Conservation (phyloP, 2,329 filamentous ascomycete genomes). For the Incumbomyces delicatus region DNA sequence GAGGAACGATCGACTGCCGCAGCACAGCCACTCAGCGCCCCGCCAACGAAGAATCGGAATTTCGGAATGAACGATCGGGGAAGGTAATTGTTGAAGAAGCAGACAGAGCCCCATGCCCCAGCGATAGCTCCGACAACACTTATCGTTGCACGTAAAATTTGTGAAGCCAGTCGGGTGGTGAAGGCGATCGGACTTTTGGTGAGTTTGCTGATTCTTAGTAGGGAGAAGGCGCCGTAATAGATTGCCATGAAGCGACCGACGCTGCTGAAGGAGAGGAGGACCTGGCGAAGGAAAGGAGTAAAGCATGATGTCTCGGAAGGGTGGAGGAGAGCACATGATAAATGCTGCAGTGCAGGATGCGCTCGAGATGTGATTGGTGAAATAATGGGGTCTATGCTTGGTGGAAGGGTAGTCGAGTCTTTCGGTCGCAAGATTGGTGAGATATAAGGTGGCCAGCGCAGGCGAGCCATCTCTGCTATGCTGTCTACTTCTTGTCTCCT, state of each 20-base stretch:
- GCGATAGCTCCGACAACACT: slow-evolving; percentile 78
- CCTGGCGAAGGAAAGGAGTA: slow-evolving; percentile 78
- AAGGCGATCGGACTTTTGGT: slow-evolving; percentile 60
- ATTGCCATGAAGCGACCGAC: slow-evolving; percentile 68
- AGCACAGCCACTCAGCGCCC: slow-evolving; percentile 77
- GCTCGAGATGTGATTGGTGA: slow-evolving; percentile 71
- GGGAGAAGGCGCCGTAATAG: slow-evolving; percentile 55
- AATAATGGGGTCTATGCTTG: slow-evolving; percentile 56
- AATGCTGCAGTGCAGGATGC: slow-evolving; percentile 67
- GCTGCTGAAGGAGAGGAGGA: slow-evolving; percentile 70
- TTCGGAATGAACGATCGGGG: slow-evolving; percentile 66
- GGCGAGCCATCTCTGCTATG: slow-evolving; percentile 67
- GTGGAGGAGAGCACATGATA: slow-evolving; percentile 85
- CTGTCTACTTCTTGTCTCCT: slow-evolving; percentile 69
- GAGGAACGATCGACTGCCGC: slow-evolving; percentile 58
- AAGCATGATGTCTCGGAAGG: slow-evolving; percentile 79
- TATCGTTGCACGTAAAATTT: slow-evolving; percentile 63
- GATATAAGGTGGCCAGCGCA: slow-evolving; percentile 77
- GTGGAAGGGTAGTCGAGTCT: slow-evolving; percentile 48
- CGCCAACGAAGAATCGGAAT: slow-evolving; percentile 81
- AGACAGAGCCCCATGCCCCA: slow-evolving; percentile 79
- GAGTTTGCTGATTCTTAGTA: slow-evolving; percentile 59
- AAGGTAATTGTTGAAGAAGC: slow-evolving; percentile 72
- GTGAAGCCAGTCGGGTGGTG: slow-evolving; percentile 55
- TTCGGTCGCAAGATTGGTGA: slow-evolving; percentile 79